These are phyloP conservation scores for Nicotiana benthamiana DNA, from an alignment of 257 asterid species.

Conservation along the genomic window DNA sequence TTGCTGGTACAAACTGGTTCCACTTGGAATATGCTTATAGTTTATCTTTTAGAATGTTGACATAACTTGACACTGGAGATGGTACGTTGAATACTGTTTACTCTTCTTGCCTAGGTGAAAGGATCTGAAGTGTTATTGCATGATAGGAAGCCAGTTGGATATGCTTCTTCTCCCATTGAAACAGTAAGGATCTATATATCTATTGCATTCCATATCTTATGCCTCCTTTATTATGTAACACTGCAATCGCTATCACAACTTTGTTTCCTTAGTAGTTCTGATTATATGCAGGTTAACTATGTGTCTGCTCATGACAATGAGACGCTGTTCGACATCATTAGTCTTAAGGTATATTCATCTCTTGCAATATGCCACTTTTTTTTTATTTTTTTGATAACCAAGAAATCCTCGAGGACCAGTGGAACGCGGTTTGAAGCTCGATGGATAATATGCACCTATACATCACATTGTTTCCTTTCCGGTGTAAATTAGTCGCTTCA, in stretches of 20 bases:
- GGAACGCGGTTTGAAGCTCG: background rate
- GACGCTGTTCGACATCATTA: conserved; percentile 76
- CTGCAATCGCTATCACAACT: background rate
- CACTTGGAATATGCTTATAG: background rate
- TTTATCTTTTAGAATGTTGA: background rate
- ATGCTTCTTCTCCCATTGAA: conserved; percentile 70
- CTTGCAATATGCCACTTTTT: background rate
- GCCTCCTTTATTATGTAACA: background rate
- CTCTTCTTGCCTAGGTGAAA: conserved; percentile 49
- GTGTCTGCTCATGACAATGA: conserved; percentile 98
- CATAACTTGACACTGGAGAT: background rate
- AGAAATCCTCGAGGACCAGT: background rate
- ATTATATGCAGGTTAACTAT: conserved; percentile 64
- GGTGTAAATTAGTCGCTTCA: conserved; percentile 16
- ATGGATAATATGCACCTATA: background rate
- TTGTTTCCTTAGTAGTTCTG: background rate
- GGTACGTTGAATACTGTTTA: background rate
- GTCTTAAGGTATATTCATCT: conserved; percentile 59
- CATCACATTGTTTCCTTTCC: background rate
- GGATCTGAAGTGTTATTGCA: conserved; percentile 69
- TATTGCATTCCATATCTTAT: background rate
- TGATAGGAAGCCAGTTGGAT: conserved; percentile 70
- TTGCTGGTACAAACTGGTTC: background rate
- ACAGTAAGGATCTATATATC: conserved; percentile 42
- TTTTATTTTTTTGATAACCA: background rate